Evolutionary conservation across 78 protist species (phyloP).

Genomic region (Pigoraptor vietnamica): DNA sequence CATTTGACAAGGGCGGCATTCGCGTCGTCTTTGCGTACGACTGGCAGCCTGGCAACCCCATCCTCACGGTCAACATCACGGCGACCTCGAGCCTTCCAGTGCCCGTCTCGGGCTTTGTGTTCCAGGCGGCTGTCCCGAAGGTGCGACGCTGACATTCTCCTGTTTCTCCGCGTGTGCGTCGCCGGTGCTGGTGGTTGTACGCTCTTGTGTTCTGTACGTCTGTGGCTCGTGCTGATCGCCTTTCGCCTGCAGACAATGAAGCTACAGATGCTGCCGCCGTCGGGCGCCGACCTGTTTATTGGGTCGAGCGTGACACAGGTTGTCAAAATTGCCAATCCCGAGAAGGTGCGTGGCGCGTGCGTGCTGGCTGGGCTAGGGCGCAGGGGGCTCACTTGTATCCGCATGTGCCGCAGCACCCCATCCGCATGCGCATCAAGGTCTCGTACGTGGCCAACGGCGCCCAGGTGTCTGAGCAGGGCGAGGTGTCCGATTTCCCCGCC

Average conservation of each 20-base stretch:
- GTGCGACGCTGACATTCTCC: background rate
- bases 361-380: too few relatives aligned
- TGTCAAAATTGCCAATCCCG: constrained; percentile 22
- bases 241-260: background rate
- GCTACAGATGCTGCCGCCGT: constrained; percentile 14
- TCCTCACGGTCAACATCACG: constrained; percentile 30
- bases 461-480: background rate
- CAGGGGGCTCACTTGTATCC: background rate
- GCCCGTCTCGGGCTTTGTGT: constrained; percentile 40
- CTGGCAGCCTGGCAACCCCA: constrained; percentile 19
- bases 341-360: background rate
- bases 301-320: constrained; percentile 3
- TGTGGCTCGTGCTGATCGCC: background rate
- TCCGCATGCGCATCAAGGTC: background rate
- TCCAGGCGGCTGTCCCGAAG: constrained; percentile 77
- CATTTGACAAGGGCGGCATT: constrained; percentile 48
- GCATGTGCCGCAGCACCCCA: background rate
- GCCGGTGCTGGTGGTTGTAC: too few relatives aligned
- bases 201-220: background rate
- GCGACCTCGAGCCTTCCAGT: constrained; percentile 30
- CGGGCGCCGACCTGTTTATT: background rate
- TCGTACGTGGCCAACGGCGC: background rate
- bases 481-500: background rate
- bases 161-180: background rate
- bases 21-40: constrained; percentile 11